These are phyloP conservation scores for Lodderomyces margitis DNA, from an alignment of 1,139 yeast species.

Conservation along the genomic window DNA sequence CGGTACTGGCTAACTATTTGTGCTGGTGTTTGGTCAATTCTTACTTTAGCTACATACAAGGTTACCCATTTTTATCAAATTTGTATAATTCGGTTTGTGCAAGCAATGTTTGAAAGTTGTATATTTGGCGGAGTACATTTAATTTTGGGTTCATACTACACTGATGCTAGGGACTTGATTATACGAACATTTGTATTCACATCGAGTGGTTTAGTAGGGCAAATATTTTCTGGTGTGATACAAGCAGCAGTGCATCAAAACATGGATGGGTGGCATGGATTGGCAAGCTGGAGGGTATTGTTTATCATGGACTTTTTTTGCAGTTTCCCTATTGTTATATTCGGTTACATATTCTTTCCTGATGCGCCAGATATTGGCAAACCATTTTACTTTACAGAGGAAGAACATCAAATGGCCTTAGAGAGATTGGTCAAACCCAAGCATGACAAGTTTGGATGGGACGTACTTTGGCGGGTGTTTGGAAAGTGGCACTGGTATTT, in stretches of 20 bases:
- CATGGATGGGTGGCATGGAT: slow-evolving; percentile 37
- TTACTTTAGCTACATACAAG: slow-evolving; percentile 50
- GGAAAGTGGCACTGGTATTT: slow-evolving; percentile 62
- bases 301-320: slow-evolving; percentile 72
- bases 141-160: slow-evolving; percentile 21
- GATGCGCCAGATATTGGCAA: slow-evolving; percentile 52
- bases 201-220: slow-evolving; percentile 62
- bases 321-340: slow-evolving; percentile 55
- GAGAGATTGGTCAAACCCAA: slow-evolving; percentile 33
- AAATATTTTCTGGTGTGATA: slow-evolving; percentile 80
- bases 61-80: slow-evolving; percentile 44
- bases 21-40: slow-evolving; percentile 53
- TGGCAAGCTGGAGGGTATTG: slow-evolving; percentile 68
- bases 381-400: slow-evolving; percentile 33
- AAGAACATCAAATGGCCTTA: slow-evolving; percentile 28
- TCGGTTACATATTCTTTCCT: slow-evolving; percentile 58
- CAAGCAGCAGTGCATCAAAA: slow-evolving; percentile 40
- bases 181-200: slow-evolving; percentile 48
- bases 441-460: slow-evolving; percentile 38
- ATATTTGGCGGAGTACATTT: slow-evolving; percentile 59
- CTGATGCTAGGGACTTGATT: neutral
- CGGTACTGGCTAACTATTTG: slow-evolving; percentile 55
- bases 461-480: slow-evolving; percentile 45
- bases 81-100: slow-evolving; percentile 52
- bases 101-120: slow-evolving; percentile 54